A percentile compares a stretch with the other conserved stretches of the same genome.
Conservation (phyloP, 805 yeast genomes). For the Saccharomycopsis fodiens region DNA sequence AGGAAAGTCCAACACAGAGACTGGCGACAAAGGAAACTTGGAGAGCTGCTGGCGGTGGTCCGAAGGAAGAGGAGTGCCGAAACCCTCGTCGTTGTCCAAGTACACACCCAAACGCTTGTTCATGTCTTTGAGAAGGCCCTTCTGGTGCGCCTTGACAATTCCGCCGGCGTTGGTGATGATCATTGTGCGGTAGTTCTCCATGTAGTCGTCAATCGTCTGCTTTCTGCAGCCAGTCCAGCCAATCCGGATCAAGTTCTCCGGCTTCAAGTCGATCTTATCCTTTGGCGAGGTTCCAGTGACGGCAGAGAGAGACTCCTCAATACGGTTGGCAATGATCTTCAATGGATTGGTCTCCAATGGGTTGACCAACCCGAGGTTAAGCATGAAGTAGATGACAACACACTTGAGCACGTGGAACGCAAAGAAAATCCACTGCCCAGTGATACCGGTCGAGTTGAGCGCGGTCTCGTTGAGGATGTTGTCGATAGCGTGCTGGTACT, state of each 20-base stretch:
- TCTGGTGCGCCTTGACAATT: constrained; percentile 64
- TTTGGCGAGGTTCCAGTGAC: constrained; percentile 24
- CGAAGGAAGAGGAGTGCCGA: constrained; percentile 44
- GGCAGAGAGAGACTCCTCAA: constrained; percentile 17
- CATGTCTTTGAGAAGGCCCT: constrained; percentile 58
- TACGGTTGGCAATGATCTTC: constrained; percentile 20
- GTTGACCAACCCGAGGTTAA: constrained; percentile 70
- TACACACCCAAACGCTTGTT: constrained; percentile 47
- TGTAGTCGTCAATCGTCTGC: constrained; percentile 62
- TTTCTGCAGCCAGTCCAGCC: constrained; percentile 97
- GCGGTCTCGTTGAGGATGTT: constrained; percentile 43
- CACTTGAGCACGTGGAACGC: constrained; percentile 62
- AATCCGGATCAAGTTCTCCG: constrained; percentile 42
- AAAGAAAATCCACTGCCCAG: constrained; percentile 64
- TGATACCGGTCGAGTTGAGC: constrained; percentile 30
- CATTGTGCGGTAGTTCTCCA: constrained; percentile 56
- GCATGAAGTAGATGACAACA: constrained; percentile 42
- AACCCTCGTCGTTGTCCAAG: constrained; percentile 81
- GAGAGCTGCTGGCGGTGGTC: constrained; percentile 23
- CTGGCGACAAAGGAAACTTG: constrained; percentile 14
- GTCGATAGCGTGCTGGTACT: constrained; percentile 36
- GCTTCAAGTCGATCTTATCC: constrained; percentile 28
- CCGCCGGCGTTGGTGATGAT: constrained; percentile 66
- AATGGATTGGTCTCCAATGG: constrained; percentile 51
- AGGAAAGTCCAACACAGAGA: constrained; percentile 31